Base-by-base conservation (phyloP, 1,284 basidiomycete genomes). In the Leccinum proliferum region DNA sequence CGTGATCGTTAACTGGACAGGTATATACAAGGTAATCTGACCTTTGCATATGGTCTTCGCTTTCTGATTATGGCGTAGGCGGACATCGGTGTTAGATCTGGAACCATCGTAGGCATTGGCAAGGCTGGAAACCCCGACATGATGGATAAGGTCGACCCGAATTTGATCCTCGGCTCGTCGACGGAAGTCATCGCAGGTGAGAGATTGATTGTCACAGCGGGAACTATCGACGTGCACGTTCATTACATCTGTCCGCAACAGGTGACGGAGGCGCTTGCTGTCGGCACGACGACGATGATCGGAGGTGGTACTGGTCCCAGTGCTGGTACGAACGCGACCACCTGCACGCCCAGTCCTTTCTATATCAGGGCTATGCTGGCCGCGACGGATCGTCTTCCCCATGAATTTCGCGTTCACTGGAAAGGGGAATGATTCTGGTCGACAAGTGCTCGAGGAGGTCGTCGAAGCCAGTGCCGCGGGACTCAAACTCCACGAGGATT, bases 121-220 rank as follows among this genome's bases (percentile, higher is more conserved):
- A 99, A 99, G 76, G 93, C 95, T 5, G 97, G 97, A 2, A 99
- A 99, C 75, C 96, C 95, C 2, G 95, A 98, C 72, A 82, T 92
- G 55, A 98, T 98, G 93, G 86, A 87, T 21, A 84, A 83, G 35
- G 92, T 98, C 15, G 82, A 91, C 62, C 83, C 83, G 0, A 76
- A 80, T 18, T 87, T 99, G 74, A 72, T 93, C 63, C 84, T 97
- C 55, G 95, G 95, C 46, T 92, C 92, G 5, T 88, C 86, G 15
- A 97, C 95, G 1, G 95, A 98, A 74, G 94, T 94, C 61, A 92
- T 99, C 67, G 95, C 96, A 0, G 96, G 94, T 55, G 96, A 99
- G 74, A 92, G 94, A 68, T 82, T 94, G 63, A 94, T 99, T 63
- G 77, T 98, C 56, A 99, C 97, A 0, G 93, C 97, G 0, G 97